Evolutionary conservation across 2,329 filamentous ascomycete genomes (phyloP), one percentile per base, ranked within the genome.

Genomic region (Leptoxyphium fumago): DNA sequence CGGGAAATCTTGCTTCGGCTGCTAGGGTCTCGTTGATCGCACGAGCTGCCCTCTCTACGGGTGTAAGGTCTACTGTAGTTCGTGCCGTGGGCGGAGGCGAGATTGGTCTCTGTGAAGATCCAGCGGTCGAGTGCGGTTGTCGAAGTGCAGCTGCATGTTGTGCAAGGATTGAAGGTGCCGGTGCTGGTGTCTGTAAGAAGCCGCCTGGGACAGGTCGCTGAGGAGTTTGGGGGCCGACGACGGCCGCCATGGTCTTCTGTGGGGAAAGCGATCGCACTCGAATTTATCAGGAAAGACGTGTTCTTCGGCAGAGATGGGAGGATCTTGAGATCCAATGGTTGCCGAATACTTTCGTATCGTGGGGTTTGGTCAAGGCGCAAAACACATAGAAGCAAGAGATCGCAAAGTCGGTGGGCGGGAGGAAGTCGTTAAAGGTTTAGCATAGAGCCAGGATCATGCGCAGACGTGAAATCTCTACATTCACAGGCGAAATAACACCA

Each of bases 1-100:
- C 85, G 6, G 88, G 88, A 58, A 86, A 98, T 58, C 77, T 78
- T 55, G 80, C 78, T 58, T 96, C 89, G 46, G 74, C 71, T 46
- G 77, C 71, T 39, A 96, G 68, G 39, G 83, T 80, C 51, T 79
- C 75, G 63, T 94, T 94, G 61, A 98, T 81, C 15, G 83, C 88
- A 51, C 73, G 74, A 40, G 87, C 85, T 15, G 86, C 91, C 63
- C 85, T 83, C 52, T 84, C 75, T 47, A 94, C 74, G 0, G 84
- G 82, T 39, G 77, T 78, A 40, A 82, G 32, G 56, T n/a, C 32
- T 39, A 18, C 17, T 15, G 38, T 43, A 14, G 45, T 32, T 14
- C 42, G 38, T 28, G 15, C 18, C 21, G 40, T 11, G 9, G 40
- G 29, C 32, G 39, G 29, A 26, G 39, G 34, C 9, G 41, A 17